Conservation (phyloP, 2,329 filamentous ascomycete genomes). For the Ilyonectria sp. region DNA sequence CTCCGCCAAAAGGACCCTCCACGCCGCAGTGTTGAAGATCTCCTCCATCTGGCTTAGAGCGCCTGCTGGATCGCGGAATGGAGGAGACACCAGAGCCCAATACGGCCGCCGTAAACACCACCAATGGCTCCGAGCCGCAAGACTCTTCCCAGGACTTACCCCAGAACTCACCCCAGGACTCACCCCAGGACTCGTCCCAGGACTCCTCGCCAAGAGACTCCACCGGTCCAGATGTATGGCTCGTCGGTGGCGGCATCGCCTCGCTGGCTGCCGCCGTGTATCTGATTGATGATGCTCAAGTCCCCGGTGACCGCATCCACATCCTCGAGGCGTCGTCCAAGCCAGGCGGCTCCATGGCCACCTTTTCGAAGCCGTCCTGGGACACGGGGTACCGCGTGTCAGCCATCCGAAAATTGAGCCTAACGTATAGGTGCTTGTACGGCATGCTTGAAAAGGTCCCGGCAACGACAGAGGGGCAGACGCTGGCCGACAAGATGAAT, state of each 20-base stretch:
- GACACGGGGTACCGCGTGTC: slow-evolving; percentile 46
- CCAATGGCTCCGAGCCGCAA: slow-evolving; percentile 25
- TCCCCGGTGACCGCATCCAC: slow-evolving; percentile 45
- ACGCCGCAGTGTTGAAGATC: slow-evolving; percentile 35
- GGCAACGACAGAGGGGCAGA: slow-evolving; percentile 40
- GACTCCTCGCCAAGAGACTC: slow-evolving; percentile 13
- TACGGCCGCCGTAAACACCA: slow-evolving; percentile 31
- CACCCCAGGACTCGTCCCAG: neutral
- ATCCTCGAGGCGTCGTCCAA: slow-evolving; percentile 45
- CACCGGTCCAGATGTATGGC: slow-evolving; percentile 41
- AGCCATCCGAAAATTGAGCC: slow-evolving; percentile 47
- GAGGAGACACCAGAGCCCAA: slow-evolving; percentile 22
- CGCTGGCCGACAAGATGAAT: slow-evolving; percentile 43
- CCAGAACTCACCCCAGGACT: neutral
- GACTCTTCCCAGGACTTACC: neutral
- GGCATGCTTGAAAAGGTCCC: slow-evolving; percentile 46
- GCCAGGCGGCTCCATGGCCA: slow-evolving; percentile 45
- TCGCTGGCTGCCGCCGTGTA: slow-evolving; percentile 47
- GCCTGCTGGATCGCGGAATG: slow-evolving; percentile 22
- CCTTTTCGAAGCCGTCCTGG: slow-evolving; percentile 42
- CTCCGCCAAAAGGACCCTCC: slow-evolving; percentile 28
- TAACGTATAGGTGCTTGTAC: slow-evolving; percentile 46
- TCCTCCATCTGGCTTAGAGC: slow-evolving; percentile 33
- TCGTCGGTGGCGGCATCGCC: slow-evolving; percentile 47
- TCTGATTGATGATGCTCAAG: slow-evolving; percentile 44